phyloP scores from a whole-genome alignment of 176 grass and related monocot species.

The Musa beccarii region DNA sequence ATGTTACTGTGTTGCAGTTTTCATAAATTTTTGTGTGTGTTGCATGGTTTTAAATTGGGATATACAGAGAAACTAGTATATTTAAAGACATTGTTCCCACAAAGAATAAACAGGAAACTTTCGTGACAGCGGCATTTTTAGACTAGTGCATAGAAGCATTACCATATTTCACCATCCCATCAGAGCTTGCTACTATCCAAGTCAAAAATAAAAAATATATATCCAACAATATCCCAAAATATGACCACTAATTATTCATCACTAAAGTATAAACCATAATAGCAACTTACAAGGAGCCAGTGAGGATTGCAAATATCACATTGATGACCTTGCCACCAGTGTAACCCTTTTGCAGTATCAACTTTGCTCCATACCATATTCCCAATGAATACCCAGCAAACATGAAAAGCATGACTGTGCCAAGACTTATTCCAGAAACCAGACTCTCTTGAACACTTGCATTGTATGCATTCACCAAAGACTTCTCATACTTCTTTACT shows the following conservation, averaged over 20 bases:
- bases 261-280: not conserved
- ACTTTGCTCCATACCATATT: slow-evolving; percentile 91
- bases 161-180: too few relatives aligned
- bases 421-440: slow-evolving; percentile 69
- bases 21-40: too few relatives aligned
- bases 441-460: slow-evolving; percentile 83
- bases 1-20: too few relatives aligned
- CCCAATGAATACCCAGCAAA: slow-evolving; percentile 94
- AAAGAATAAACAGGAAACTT: too few relatives aligned
- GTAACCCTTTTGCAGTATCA: slow-evolving; percentile 79
- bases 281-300: slow-evolving; percentile 86
- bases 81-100: too few relatives aligned
- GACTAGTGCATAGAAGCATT: too few relatives aligned
- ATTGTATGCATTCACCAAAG: slow-evolving; percentile 57
- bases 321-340: slow-evolving; percentile 92
- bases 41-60: too few relatives aligned
- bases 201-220: not conserved
- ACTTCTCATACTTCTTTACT: slow-evolving; percentile 69
- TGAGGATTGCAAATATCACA: slow-evolving; percentile 95
- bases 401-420: slow-evolving; percentile 77
- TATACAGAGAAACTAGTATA: too few relatives aligned
- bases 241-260: not conserved
- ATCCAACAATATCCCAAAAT: slow-evolving; percentile 1
- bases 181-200: too few relatives aligned
- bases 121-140: too few relatives aligned